Conservation (phyloP, 345 rosid genomes). For the Crucihimalaya himalaica region DNA sequence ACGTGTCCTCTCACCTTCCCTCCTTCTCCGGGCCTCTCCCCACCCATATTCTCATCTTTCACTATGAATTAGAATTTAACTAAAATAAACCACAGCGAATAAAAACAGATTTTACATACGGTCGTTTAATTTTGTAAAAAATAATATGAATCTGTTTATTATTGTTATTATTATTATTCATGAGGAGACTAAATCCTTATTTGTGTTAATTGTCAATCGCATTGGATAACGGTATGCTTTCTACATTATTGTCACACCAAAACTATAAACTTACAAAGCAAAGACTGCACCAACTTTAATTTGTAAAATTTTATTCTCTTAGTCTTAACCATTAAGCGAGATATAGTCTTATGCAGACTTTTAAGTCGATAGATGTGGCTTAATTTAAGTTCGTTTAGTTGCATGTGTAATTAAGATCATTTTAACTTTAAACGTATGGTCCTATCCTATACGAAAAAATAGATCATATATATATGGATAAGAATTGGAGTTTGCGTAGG, state of each 20-base stretch:
- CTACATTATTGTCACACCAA: not conserved
- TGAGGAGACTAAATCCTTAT: no score
- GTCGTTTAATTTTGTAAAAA: no score
- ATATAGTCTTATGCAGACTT: not conserved
- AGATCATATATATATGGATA: conserved; percentile 35
- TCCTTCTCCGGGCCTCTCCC: conserved; percentile 33
- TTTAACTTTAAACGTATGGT: conserved; percentile 12
- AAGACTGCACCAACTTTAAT: conserved; percentile 18
- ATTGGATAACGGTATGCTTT: not conserved
- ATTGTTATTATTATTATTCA: no score
- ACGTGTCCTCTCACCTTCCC: conserved; percentile 29
- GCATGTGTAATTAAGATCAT: conserved; percentile 13
- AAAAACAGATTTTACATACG: no score
- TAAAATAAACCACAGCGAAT: no score
- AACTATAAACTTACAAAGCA: not conserved
- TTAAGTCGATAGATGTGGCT: not conserved
- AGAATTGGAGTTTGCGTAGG: conserved; percentile 25
- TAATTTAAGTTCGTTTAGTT: not conserved
- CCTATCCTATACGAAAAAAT: conserved; percentile 4
- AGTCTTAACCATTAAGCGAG: conserved; percentile 19
- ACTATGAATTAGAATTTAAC: no score
- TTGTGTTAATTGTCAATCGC: not conserved
- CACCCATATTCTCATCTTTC: no score
- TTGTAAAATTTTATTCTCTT: not conserved
- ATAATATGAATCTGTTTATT: no score